Base-by-base conservation (phyloP, 2,329 filamentous ascomycete genomes). In the Pseudogymnoascus sp. region DNA sequence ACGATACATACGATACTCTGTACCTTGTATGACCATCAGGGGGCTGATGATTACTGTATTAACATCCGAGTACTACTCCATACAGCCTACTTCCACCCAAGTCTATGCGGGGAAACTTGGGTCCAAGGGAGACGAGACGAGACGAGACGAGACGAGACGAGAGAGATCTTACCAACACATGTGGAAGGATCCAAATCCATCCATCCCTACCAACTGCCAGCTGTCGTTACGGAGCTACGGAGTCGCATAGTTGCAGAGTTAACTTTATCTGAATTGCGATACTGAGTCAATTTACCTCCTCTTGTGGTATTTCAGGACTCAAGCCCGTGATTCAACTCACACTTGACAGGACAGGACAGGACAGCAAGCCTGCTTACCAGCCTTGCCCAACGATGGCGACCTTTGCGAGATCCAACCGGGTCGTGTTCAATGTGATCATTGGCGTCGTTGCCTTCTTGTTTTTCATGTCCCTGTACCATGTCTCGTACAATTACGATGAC, bases 341-440 rank as follows among this genome's bases (percentile, higher is more conserved):
- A 31, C 46, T 53, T 53, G 46, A 31, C 26, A 53, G 26, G 23
- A 50, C 42, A 46, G n/a, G 46, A 31, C 26, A 53, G 26, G 19
- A 13, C 44, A 40, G n/a, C 46, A 17, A 23, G 23, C 23, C 46
- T 13, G 11, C 42, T 46, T 46, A 31, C 46, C 46, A 53, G 23
- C 46, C 46, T 53, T 53, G 23, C n/a, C 26, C 46, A 31, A 31
- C 46, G 15, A 53, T 53, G 46, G 46, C 23, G 46, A 53, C 46
- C 23, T 53, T 53, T 53, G 46, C 46, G 46, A 53, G 46, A 53
- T 53, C 46, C 46, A 53, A 53, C 46, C 26, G 46, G 26, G 46
- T 53, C 23, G 46, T 53, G 46, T 53, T 53, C 46, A 53, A 53
- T 53, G 46, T 53, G 46, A 53, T 53, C 46, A 53, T 53, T 53